Evolutionary conservation across 805 yeast species (phyloP).

Genomic region (Osmozyma mogii): DNA sequence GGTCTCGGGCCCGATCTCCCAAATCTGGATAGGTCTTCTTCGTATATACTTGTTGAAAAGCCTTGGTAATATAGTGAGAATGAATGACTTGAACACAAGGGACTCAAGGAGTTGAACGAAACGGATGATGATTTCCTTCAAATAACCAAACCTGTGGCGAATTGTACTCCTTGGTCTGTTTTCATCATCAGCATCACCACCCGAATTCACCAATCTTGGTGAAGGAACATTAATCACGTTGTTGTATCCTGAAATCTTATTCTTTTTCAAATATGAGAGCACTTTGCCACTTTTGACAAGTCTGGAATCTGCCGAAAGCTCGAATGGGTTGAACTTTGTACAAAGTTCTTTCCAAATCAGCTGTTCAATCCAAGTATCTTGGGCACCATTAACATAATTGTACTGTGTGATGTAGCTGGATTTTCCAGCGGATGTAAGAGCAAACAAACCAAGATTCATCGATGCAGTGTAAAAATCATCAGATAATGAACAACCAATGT

Average conservation of each 20-base stretch:
- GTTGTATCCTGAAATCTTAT: conserved; percentile 17
- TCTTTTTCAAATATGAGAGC: conserved; percentile 3
- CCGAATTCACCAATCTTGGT: conserved; percentile 10
- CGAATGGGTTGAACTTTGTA: conserved; percentile 1
- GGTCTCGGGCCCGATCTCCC: too few relatives aligned
- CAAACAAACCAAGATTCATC: conserved; percentile 51
- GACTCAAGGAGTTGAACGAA: conserved; percentile 17
- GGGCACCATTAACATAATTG: conserved; percentile 39
- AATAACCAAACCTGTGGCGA: conserved; percentile 13
- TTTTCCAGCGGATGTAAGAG: conserved; percentile 60
- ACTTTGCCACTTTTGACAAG: conserved; percentile 3
- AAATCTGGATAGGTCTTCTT: too few relatives aligned
- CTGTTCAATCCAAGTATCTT: conserved; percentile 48
- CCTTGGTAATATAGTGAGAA: conserved; percentile 3
- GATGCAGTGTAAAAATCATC: conserved; percentile 65
- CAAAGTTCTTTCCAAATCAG: conserved; percentile 4
- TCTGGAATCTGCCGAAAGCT: background rate
- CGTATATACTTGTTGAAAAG: conserved; percentile 2
- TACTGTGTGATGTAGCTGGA: conserved; percentile 59
- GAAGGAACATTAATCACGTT: conserved; percentile 25
- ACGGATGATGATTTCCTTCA: conserved; percentile 14
- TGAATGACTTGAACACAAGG: conserved; percentile 9
- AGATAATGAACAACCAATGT: conserved; percentile 33
- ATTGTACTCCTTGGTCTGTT: conserved; percentile 11
- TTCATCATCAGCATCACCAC: conserved; percentile 3